Evolutionary conservation across 305 asterid species (phyloP), one percentile per base, ranked within the genome.

Genomic region (Striga hermonthica): DNA sequence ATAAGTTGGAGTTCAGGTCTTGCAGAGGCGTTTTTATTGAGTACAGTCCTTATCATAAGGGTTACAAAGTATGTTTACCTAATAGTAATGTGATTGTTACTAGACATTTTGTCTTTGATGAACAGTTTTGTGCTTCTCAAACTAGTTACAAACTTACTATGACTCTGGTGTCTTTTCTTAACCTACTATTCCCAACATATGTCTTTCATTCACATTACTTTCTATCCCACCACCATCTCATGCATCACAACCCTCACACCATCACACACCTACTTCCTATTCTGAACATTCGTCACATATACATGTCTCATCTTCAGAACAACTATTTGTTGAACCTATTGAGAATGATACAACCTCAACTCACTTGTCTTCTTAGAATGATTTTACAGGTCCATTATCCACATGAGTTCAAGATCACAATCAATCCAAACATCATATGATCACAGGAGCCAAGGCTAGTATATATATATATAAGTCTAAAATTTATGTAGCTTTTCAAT

Each of bases 161-260:
- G 10, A 1, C 15, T 50, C 7, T 10, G 10, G 3, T 50, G 5
- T 4, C 56, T 12, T 0, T 8, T 4, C 31, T n/a, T n/a, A n/a
- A n/a, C n/a, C n/a, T n/a, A n/a, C n/a, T n/a, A n/a, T n/a, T n/a
- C n/a, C n/a, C n/a, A n/a, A n/a, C n/a, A n/a, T n/a, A n/a, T n/a
- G n/a, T n/a, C n/a, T n/a, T n/a, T n/a, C n/a, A n/a, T n/a, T n/a
- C n/a, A n/a, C n/a, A n/a, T n/a, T n/a, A n/a, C n/a, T n/a, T n/a
- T n/a, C n/a, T n/a, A n/a, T n/a, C n/a, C n/a, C n/a, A n/a, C n/a
- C n/a, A n/a, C n/a, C n/a, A n/a, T n/a, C n/a, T n/a, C n/a, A n/a
- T n/a, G n/a, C n/a, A n/a, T n/a, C n/a, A n/a, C n/a, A n/a, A 5
- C n/a, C 1, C 0, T 0, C 16, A 0, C 4, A 4, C 4, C 11